Percentiles rank a stretch among this genome's conserved stretches.
These are phyloP conservation scores for Penicillium pulvis DNA, from an alignment of 495 filamentous ascomycete genomes.

Conservation along the genomic window DNA sequence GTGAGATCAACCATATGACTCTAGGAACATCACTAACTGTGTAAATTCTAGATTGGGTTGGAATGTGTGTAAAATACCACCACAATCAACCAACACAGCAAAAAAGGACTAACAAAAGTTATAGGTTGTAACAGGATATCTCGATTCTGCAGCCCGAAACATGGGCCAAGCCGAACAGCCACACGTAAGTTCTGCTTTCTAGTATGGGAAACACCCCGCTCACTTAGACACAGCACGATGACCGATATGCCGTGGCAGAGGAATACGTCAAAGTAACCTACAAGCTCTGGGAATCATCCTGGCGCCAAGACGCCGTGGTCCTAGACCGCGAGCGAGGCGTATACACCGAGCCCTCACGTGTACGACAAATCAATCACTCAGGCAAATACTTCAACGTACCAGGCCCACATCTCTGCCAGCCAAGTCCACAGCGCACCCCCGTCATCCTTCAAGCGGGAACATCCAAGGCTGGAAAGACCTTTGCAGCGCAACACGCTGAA, in stretches of 20 bases:
- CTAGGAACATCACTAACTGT: background rate
- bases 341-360: constrained; percentile 60
- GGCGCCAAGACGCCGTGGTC: constrained; percentile 66
- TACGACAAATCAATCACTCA: constrained; percentile 65
- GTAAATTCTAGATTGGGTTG: constrained; percentile 48
- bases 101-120: background rate
- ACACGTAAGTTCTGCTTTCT: constrained; percentile 25
- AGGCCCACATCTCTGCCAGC: constrained; percentile 65
- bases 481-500: constrained; percentile 63
- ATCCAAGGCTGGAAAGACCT: constrained; percentile 61
- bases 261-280: constrained; percentile 71
- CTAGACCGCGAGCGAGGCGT: constrained; percentile 55
- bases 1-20: constrained; percentile 7
- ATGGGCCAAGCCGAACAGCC: constrained; percentile 56
- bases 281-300: constrained; percentile 70
- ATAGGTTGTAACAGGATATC: constrained; percentile 65
- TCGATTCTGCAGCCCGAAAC: constrained; percentile 67
- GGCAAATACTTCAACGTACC: constrained; percentile 68
- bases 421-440: constrained; percentile 66
- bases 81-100: background rate
- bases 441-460: constrained; percentile 67
- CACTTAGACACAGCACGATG: constrained; percentile 56
- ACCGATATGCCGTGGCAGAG: constrained; percentile 66
- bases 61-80: constrained; percentile 46
- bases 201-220: background rate